These are phyloP conservation scores for Coemansia sp. DNA, from an alignment of 192 early-diverging fungal genomes.

Conservation along the genomic window DNA sequence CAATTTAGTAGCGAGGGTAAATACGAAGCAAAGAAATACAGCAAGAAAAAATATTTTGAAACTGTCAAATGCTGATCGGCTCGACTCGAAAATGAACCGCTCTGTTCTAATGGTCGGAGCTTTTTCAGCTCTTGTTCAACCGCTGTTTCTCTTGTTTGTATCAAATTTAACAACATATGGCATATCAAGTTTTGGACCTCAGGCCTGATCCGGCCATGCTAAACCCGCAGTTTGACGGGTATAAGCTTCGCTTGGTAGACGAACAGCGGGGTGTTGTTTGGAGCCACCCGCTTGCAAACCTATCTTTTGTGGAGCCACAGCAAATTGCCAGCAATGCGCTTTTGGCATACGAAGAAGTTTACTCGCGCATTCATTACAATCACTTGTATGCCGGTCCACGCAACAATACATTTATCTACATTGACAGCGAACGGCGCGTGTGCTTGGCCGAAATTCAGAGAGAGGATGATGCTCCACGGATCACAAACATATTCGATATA, in stretches of 20 bases:
- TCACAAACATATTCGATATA: constrained; percentile 28
- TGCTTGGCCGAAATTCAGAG: constrained; percentile 12
- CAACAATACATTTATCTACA: constrained; percentile 24
- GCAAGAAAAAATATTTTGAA: not conserved
- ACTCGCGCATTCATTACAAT: constrained; percentile 64
- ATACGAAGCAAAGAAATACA: not conserved
- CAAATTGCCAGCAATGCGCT: constrained; percentile 50
- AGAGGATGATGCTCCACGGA: not conserved
- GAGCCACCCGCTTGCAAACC: not conserved
- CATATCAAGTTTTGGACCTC: constrained; percentile 33
- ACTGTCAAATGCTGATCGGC: not conserved
- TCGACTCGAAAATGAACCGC: not conserved
- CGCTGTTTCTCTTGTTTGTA: not conserved
- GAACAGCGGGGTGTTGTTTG: not conserved
- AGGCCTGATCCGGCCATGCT: constrained; percentile 48
- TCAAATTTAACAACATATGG: constrained; percentile 14
- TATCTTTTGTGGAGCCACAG: constrained; percentile 21
- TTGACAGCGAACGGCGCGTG: constrained; percentile 1
- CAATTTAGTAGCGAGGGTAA: not conserved
- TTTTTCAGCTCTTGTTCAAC: too few relatives aligned
- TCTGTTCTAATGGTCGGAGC: too few relatives aligned
- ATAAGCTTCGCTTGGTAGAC: constrained; percentile 62
- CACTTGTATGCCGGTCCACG: constrained; percentile 62
- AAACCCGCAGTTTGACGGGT: constrained; percentile 71
- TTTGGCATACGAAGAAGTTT: constrained; percentile 65